phyloP scores from a whole-genome alignment of 306 rosid species.

The Psophocarpus tetragonolobus region DNA sequence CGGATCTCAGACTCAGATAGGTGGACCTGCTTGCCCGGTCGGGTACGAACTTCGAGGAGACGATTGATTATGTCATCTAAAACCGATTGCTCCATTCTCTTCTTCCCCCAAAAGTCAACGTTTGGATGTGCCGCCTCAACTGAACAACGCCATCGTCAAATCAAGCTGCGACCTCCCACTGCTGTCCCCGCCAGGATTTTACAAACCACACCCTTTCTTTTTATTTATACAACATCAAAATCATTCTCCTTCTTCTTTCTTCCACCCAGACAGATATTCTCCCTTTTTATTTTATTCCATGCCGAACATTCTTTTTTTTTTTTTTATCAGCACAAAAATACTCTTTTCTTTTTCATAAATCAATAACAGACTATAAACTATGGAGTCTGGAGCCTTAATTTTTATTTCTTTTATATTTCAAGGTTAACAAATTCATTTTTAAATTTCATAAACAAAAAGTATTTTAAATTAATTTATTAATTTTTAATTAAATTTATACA shows the following conservation, averaged over 20 bases:
- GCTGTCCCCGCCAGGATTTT: not conserved
- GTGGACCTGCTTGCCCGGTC: slow-evolving; percentile 94
- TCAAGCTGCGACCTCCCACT: too few relatives aligned
- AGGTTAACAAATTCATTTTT: too few relatives aligned
- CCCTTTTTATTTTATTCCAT: not conserved
- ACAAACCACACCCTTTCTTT: not conserved
- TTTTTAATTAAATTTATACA: too few relatives aligned
- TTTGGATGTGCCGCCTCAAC: slow-evolving; percentile 26
- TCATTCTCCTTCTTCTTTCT: not conserved
- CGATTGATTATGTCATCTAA: slow-evolving; percentile 87
- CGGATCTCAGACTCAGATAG: slow-evolving; percentile 94
- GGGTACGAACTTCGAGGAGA: slow-evolving; percentile 76
- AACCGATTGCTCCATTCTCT: slow-evolving; percentile 68
- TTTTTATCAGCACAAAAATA: too few relatives aligned
- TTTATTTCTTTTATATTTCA: too few relatives aligned
- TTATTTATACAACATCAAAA: not conserved
- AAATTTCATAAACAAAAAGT: too few relatives aligned
- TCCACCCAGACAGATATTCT: not conserved
- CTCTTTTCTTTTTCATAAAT: too few relatives aligned
- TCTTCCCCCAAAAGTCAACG: slow-evolving; percentile 26
- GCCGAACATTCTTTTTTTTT: not conserved
- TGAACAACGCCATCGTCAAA: not conserved
- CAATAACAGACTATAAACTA: too few relatives aligned
- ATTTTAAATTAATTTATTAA: too few relatives aligned
- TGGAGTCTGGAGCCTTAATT: too few relatives aligned